Evolutionary conservation across 1,284 basidiomycete species (phyloP), one percentile per base, ranked within the genome.

Genomic region (Ustilago cynodontis): DNA sequence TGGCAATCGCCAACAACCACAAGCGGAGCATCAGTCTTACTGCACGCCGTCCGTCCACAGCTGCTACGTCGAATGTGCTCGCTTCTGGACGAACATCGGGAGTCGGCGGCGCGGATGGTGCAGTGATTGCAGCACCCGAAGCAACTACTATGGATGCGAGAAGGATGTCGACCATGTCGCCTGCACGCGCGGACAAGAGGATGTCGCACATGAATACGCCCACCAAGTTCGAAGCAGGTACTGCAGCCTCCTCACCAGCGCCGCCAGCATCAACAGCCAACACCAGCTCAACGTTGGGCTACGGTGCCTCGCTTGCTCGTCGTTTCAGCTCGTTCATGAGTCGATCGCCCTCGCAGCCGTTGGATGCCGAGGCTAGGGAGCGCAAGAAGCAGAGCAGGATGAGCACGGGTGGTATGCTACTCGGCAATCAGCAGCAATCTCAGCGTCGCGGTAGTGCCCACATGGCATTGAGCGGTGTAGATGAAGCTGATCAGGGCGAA

Each of bases 281-380:
- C 59, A 75, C 63, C 8, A 70, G 64, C 57, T 64, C 65, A 52
- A 51, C 70, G 33, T 37, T 72, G 24, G 71, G 71, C 6, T 80
- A 78, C n/a, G 77, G 78, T 13, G 68, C 72, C 0, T 77, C 65
- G 0, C 57, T 85, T 10, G 70, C 77, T 16, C 76, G 80, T 18
- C 69, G 83, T 9, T 82, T 83, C 64, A 83, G 84, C 52, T 77
- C 78, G 9, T 69, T 85, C 59, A 73, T 81, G 49, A 69, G 79
- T 20, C 71, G 81, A 5, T 81, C 78, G 13, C 82, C 82, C 0
- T 76, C 78, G 57, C 77, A 64, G 35, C 73, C 80, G 37, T 37
- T 77, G 22, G 81, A 82, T 57, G 65, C 68, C 11, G 80, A 81
- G 22, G 65, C 66, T 3, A 49, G 68, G 20, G 81, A 83, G 55